Conservation (phyloP, 2,329 filamentous ascomycete genomes). For the Apiospora kogelbergensis region DNA sequence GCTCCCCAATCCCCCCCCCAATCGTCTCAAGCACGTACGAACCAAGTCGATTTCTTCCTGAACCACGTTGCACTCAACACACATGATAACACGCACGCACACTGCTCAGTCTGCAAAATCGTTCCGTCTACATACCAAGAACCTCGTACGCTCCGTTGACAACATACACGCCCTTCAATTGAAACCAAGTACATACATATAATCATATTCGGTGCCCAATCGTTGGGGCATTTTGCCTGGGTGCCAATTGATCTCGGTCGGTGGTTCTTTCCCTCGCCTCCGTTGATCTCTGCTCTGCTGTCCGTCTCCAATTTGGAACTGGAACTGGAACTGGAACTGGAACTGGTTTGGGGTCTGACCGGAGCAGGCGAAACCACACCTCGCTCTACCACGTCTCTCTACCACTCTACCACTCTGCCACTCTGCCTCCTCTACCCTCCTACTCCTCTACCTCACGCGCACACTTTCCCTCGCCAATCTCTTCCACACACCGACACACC, state of each 20-base stretch:
- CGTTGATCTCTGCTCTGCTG: background rate
- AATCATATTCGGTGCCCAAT: background rate
- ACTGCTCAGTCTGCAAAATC: background rate
- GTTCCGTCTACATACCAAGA: background rate
- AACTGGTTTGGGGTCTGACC: background rate
- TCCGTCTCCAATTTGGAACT: background rate
- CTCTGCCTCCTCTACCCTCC: background rate
- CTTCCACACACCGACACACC: background rate
- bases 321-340: too few species aligned
- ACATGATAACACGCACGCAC: background rate
- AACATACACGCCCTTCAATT: background rate
- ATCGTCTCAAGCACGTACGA: background rate
- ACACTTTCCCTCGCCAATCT: slow-evolving; percentile 1
- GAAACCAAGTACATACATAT: background rate
- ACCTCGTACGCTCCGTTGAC: background rate
- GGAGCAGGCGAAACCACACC: slow-evolving; percentile 1
- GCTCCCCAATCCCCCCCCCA: background rate
- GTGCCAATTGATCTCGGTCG: background rate
- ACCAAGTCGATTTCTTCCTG: background rate
- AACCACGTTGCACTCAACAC: background rate
- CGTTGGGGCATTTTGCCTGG: background rate
- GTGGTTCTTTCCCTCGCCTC: background rate
- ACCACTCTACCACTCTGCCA: background rate
- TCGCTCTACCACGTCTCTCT: background rate
- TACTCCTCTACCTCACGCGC: background rate